Percentiles rank a stretch among this genome's conserved stretches.
Conservation (phyloP, 306 rosid species). For the Citrullus colocynthis region DNA sequence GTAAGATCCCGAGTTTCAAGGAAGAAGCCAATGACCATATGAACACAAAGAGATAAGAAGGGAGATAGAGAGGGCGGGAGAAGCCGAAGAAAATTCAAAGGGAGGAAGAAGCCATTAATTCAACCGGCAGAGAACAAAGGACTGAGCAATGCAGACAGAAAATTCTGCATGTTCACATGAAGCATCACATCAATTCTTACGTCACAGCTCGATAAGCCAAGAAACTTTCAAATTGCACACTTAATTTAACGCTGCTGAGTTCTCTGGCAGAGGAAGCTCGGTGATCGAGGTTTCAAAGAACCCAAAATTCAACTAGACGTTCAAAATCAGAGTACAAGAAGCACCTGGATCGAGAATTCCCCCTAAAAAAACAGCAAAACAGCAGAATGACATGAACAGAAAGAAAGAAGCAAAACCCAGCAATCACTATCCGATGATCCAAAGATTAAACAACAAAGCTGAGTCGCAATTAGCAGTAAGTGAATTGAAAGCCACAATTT, state of each 20-base stretch:
- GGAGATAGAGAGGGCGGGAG: neutral
- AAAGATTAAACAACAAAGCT: neutral
- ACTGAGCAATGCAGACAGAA: conserved; percentile 4
- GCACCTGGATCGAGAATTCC: neutral
- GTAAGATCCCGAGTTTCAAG: neutral
- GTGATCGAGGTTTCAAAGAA: neutral
- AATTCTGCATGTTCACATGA: conserved; percentile 12
- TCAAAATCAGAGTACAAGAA: neutral
- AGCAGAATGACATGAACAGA: neutral
- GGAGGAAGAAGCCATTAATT: neutral
- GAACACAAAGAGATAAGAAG: neutral
- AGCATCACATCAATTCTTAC: conserved; percentile 27
- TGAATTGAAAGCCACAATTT: neutral
- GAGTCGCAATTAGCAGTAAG: neutral
- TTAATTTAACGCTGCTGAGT: neutral
- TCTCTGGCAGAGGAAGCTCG: neutral
- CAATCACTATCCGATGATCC: neutral
- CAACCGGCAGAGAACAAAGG: neutral
- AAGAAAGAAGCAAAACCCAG: neutral
- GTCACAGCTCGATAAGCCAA: conserved; percentile 5
- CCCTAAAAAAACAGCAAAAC: neutral
- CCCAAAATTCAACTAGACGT: neutral
- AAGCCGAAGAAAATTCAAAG: neutral
- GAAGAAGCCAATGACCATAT: neutral
- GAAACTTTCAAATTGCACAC: conserved; percentile 5